Conservation (phyloP, 2,329 filamentous ascomycete genomes). For the Beauveria rudraprayagi region DNA sequence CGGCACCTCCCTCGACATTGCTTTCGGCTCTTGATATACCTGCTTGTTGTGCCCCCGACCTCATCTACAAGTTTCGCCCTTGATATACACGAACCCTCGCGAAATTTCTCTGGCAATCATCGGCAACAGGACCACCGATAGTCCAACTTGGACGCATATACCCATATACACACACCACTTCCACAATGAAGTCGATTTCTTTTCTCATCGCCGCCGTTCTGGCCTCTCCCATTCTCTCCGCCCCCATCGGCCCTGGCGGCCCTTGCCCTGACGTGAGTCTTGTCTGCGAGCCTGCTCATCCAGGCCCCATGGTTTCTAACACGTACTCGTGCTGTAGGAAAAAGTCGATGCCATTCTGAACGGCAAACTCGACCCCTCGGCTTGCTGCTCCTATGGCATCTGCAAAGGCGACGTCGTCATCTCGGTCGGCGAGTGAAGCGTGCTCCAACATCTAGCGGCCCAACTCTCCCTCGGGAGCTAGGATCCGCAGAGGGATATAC, state of each 20-base stretch:
- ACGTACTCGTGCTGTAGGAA: constrained; percentile 14
- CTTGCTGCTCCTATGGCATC: constrained; percentile 46
- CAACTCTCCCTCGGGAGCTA: neutral
- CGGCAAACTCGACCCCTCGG: constrained; percentile 38
- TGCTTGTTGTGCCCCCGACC: neutral
- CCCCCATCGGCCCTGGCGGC: constrained; percentile 21
- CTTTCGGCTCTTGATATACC: neutral
- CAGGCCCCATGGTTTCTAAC: neutral
- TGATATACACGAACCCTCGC: neutral
- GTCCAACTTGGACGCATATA: neutral
- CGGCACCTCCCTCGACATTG: neutral
- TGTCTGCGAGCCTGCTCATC: neutral
- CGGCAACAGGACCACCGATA: neutral
- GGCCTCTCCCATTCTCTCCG: constrained; percentile 12
- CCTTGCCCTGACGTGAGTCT: constrained; percentile 27
- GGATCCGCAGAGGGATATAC: neutral
- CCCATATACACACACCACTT: neutral
- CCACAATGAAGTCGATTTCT: constrained; percentile 17
- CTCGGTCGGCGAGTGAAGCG: constrained; percentile 29
- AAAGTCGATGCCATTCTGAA: constrained; percentile 37
- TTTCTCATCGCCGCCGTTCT: constrained; percentile 15
- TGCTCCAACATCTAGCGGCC: neutral
- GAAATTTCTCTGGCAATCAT: neutral
- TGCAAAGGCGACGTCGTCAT: constrained; percentile 44
- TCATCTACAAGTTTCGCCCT: neutral